Conservation (phyloP, 106 monocot genomes). For the Gastrodia elata region DNA sequence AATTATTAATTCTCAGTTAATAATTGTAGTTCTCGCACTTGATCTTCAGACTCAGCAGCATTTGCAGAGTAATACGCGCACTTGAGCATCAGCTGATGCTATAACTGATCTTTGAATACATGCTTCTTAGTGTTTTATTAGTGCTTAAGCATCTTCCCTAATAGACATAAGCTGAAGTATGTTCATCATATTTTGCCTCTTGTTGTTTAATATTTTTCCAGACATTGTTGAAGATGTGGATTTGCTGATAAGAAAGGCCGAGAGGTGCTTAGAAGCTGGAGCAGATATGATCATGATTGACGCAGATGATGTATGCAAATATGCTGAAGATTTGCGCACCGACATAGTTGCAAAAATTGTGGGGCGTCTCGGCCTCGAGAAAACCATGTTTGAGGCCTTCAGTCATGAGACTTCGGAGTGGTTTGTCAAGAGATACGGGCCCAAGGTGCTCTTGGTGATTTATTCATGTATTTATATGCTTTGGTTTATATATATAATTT, state of each 20-base stretch:
- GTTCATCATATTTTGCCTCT: too few species aligned
- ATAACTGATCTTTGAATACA: too few species aligned
- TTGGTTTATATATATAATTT: too few species aligned
- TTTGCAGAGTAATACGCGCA: not conserved
- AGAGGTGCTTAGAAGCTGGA: conserved; percentile 87
- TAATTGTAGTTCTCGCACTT: not conserved
- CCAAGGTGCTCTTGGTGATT: conserved; percentile 33
- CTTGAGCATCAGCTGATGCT: not conserved
- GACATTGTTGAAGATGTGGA: conserved; percentile 75
- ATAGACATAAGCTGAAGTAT: too few species aligned
- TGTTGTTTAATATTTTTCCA: conserved; percentile 12
- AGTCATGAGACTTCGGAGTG: conserved; percentile 53
- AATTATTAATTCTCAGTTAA: not conserved
- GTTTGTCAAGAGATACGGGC: conserved; percentile 67
- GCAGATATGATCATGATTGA: conserved; percentile 88
- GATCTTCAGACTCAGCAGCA: not conserved
- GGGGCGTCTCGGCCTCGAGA: conserved; percentile 66
- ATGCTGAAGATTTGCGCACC: conserved; percentile 40
- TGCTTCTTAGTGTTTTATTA: too few species aligned
- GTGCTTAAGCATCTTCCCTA: too few species aligned
- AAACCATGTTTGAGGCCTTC: conserved; percentile 74
- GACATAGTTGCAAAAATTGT: conserved; percentile 83
- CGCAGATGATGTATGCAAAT: conserved; percentile 60
- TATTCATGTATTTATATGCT: too few species aligned
- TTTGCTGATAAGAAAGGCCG: conserved; percentile 68